phyloP scores from a whole-genome alignment of 768 basidiomycete species.

The Amanita inopinata region DNA sequence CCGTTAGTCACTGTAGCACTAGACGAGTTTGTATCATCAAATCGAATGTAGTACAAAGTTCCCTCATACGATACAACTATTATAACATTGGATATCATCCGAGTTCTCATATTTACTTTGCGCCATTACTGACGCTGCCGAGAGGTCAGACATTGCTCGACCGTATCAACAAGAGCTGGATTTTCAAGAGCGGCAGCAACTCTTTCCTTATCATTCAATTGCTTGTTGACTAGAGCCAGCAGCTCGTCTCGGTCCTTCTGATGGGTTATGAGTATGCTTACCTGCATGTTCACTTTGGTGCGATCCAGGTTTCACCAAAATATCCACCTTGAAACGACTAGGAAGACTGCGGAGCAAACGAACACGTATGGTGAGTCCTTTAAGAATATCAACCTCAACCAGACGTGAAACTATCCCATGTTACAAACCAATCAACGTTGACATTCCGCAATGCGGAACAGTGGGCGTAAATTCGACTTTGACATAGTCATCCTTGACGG shows the following conservation, averaged over 20 bases:
- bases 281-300: constrained; percentile 92
- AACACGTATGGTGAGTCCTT: constrained; percentile 94
- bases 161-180: constrained; percentile 69
- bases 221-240: constrained; percentile 75
- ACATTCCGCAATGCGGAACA: constrained; percentile 96
- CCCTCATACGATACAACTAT: too few species aligned
- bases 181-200: constrained; percentile 97
- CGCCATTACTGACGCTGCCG: not conserved
- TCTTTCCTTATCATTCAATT: constrained; percentile 97
- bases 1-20: constrained; percentile 5
- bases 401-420: constrained; percentile 2
- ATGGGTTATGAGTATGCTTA: constrained; percentile 24
- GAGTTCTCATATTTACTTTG: too few species aligned
- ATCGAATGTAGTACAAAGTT: not conserved
- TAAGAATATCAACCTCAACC: constrained; percentile 1
- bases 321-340: constrained; percentile 89
- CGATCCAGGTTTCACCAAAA: constrained; percentile 85
- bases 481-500: constrained; percentile 48
- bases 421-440: constrained; percentile 81
- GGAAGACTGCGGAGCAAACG: constrained; percentile 84
- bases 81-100: too few species aligned
- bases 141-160: constrained; percentile 46
- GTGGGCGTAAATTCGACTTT: constrained; percentile 94
- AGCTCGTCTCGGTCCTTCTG: not conserved
- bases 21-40: constrained; percentile 6